Evolutionary conservation across 2,329 filamentous ascomycete genomes (phyloP).

Genomic region (Apiospora rasikravindrae): DNA sequence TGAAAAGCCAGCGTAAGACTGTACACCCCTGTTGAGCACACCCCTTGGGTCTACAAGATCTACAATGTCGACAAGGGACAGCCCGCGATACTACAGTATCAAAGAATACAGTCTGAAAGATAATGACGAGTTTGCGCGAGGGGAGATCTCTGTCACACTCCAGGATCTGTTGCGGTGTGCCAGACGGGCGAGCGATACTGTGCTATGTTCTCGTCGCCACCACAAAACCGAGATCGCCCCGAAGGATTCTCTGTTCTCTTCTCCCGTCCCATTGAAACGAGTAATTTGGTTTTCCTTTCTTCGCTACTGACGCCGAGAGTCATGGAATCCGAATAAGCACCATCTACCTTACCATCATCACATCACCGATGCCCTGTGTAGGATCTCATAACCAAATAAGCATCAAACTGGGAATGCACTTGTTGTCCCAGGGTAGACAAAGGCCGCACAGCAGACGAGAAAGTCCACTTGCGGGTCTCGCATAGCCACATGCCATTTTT

Average conservation of each 20-base stretch:
- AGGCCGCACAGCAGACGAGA: neutral
- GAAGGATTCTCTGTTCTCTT: neutral
- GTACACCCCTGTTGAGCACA: neutral
- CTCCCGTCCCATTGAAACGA: no score
- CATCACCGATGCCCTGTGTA: no score
- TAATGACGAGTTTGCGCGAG: neutral
- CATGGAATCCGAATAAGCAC: neutral
- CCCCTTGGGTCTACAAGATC: neutral
- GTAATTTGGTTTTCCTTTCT: neutral
- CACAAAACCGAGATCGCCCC: neutral
- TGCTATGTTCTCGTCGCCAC: neutral
- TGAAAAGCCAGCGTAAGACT: neutral
- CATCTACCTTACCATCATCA: neutral
- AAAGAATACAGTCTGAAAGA: neutral
- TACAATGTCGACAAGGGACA: neutral
- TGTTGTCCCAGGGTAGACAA: neutral
- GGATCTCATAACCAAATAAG: neutral
- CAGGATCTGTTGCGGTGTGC: neutral
- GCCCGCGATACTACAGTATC: neutral
- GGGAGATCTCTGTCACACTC: neutral
- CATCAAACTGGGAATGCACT: neutral
- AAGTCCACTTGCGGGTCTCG: neutral
- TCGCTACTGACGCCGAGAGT: neutral
- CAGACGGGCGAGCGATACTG: neutral
- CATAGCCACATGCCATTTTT: neutral